phyloP scores from a whole-genome alignment of 1,284 basidiomycete genomes.

The Heterobasidion occidentale region DNA sequence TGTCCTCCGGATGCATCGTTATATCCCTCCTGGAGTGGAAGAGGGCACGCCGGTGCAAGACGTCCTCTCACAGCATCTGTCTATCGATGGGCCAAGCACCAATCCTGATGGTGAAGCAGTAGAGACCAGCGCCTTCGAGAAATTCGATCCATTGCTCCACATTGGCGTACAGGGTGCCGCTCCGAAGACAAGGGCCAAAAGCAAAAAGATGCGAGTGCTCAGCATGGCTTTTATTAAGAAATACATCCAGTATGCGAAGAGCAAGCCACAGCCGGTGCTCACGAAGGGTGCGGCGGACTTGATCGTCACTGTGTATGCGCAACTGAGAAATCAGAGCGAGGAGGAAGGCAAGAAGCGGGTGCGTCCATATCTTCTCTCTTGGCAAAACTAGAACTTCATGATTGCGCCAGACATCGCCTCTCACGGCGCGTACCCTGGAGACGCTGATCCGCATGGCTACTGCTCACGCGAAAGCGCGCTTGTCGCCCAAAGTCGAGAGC shows the following conservation, averaged over 20 bases:
- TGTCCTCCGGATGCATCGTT: slow-evolving; percentile 95
- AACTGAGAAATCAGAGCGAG: slow-evolving; percentile 87
- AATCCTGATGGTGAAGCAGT: slow-evolving; percentile 45
- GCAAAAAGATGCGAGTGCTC: slow-evolving; percentile 75
- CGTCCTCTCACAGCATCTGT: slow-evolving; percentile 80
- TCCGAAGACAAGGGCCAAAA: slow-evolving; percentile 46
- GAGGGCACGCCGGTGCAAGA: slow-evolving; percentile 90
- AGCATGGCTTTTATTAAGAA: slow-evolving; percentile 96
- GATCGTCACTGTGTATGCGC: slow-evolving; percentile 92
- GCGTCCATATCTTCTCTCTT: slow-evolving; percentile 15
- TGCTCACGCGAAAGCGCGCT: slow-evolving; percentile 93
- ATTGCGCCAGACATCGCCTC: slow-evolving; percentile 76
- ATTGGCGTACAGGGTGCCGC: slow-evolving; percentile 51
- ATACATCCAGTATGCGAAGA: slow-evolving; percentile 98
- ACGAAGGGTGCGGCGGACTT: slow-evolving; percentile 93
- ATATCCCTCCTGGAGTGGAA: slow-evolving; percentile 93
- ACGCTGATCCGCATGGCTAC: slow-evolving; percentile 97
- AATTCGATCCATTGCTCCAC: slow-evolving; percentile 94
- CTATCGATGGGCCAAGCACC: slow-evolving; percentile 69
- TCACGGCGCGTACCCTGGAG: slow-evolving; percentile 98
- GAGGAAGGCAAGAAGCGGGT: slow-evolving; percentile 89
- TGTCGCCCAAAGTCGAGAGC: slow-evolving; percentile 82
- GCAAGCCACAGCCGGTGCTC: slow-evolving; percentile 74
- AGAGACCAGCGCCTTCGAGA: slow-evolving; percentile 87
- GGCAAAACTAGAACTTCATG: background rate